Percentiles rank a stretch among this genome's conserved stretches.
phyloP scores from a whole-genome alignment of 2,329 filamentous ascomycete species.

The Cladobotryum protrusum region DNA sequence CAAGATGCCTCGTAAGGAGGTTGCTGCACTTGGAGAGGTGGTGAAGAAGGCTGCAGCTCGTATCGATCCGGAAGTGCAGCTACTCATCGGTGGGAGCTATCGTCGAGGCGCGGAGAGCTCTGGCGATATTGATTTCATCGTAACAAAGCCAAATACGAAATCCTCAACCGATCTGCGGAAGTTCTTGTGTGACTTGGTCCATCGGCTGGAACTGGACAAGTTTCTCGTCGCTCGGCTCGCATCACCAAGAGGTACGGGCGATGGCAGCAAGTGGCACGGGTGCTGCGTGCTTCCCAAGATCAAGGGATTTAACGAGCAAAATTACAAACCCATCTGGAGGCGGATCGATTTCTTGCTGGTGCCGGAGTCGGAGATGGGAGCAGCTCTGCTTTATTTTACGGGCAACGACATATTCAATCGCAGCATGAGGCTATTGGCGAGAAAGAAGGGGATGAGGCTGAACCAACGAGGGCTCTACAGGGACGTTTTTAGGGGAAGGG shows the following conservation, averaged over 20 bases:
- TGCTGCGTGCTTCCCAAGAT: conserved; percentile 62
- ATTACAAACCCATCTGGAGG: conserved; percentile 55
- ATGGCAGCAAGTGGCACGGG: conserved; percentile 82
- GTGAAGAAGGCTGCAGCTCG: conserved; percentile 53
- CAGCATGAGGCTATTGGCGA: conserved; percentile 72
- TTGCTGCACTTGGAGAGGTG: conserved; percentile 59
- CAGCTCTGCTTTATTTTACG: conserved; percentile 89
- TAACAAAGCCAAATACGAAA: conserved; percentile 60
- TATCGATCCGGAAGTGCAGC: conserved; percentile 58
- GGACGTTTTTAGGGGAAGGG: conserved; percentile 56
- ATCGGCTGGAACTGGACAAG: conserved; percentile 47
- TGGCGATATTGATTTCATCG: conserved; percentile 78
- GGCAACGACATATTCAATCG: conserved; percentile 94
- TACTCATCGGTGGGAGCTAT: conserved; percentile 79
- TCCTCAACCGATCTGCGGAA: conserved; percentile 51
- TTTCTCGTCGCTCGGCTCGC: conserved; percentile 71
- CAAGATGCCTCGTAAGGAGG: conserved; percentile 72
- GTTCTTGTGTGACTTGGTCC: conserved; percentile 59
- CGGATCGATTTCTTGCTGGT: conserved; percentile 82
- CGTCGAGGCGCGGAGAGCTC: conserved; percentile 68
- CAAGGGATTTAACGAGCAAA: conserved; percentile 25
- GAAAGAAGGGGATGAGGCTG: conserved; percentile 73
- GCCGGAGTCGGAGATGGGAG: conserved; percentile 71
- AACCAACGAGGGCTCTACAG: conserved; percentile 78
- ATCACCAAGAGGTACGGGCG: conserved; percentile 36